Evolutionary conservation across 2,329 filamentous ascomycete species (phyloP), one percentile per base, ranked within the genome.

Genomic region (Teratosphaeria gauchensis): DNA sequence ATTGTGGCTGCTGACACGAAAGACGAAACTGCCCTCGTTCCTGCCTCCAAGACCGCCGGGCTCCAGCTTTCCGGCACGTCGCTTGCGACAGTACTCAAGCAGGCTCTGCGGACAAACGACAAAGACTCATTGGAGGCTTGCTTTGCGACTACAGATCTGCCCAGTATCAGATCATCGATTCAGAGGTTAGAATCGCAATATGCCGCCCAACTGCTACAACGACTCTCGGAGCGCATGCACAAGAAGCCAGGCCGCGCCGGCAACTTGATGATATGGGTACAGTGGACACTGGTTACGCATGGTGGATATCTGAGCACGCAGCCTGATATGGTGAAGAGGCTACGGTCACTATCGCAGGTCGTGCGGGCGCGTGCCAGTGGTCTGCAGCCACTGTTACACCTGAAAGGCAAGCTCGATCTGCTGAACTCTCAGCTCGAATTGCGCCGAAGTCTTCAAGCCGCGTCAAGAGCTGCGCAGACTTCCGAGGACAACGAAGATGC

Each of bases 401-500:
- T 99, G 61, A 96, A 96, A 78, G 94, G 94, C 28, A 96, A 96
- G 75, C 81, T 99, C 33, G 92, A 97, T 71, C 90, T 99, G 84
- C 81, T 97, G 54, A 88, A 94, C 68, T 87, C 90, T 6, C 94
- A 99, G 75, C 86, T 97, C 73, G 84, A 89, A 67, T 77, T 96
- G 66, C 82, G 94, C 55, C 84, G 84, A 67, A 83, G 82, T 61
- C 84, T 91, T 31, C 52, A 53, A 8, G 52, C 52, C 31, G 52
- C 19, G 14, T 31, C 32, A n/a, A 53, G 24, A 35, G 52, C 52
- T 31, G 24, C 52, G 52, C 52, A 53, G 14, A 19, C 16, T 16
- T 31, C 28, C 12, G 28, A 53, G 4, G 52, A 53, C 52, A 35
- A 53, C 46, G 86, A 90, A 63, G 84, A 84, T n/a, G 84, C 81